Evolutionary conservation across 2,329 filamentous ascomycete species (phyloP), one percentile per base, ranked within the genome.

Genomic region (Chaetomium globosum): DNA sequence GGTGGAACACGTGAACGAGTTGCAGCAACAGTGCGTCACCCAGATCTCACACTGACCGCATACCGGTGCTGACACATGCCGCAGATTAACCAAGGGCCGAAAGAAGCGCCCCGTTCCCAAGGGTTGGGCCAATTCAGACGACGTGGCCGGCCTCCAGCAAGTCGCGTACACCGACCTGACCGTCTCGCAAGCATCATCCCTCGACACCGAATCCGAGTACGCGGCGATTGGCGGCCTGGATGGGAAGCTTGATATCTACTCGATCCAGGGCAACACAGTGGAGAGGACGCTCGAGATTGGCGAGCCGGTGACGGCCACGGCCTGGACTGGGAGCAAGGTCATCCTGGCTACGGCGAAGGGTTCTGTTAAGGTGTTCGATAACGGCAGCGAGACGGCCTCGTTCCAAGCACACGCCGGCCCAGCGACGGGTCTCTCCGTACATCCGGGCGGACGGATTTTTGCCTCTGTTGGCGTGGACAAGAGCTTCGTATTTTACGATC

Each of bases 381-480:
- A 85, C 59, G 92, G 89, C 49, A 82, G 79, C 43, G 88, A 93
- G 77, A 79, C 88, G 51, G 88, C 87, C 3, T 86, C 87, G 53
- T 87, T 96, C 71, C 82, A 84, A n/a, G 88, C 91, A 60, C 95
- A 99, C 77, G 90, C 93, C 26, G 94, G 93, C 4, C 83, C 91
- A 64, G 90, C 88, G 1, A 95, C 89, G 9, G 89, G 86, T 5
- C 78, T 99, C 64, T 87, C 92, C 43, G 75, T 93, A 8, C 95
- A 99, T 76, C 92, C 95, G 1, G 89, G 90, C 69, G 91, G 90
- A 48, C 86, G 90, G 61, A 87, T 99, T 64, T 76, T 97, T 55
- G 94, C 91, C 2, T 97, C 94, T 0, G 90, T 95, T 39, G 93
- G 94, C 57, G 85, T 87, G 1, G 95, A 99, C 77, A 97, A 97